A percentile compares a stretch with the other conserved stretches of the same genome.
phyloP scores from a whole-genome alignment of 2,329 filamentous ascomycete species.

The Torrubiellomyces zombiae region DNA sequence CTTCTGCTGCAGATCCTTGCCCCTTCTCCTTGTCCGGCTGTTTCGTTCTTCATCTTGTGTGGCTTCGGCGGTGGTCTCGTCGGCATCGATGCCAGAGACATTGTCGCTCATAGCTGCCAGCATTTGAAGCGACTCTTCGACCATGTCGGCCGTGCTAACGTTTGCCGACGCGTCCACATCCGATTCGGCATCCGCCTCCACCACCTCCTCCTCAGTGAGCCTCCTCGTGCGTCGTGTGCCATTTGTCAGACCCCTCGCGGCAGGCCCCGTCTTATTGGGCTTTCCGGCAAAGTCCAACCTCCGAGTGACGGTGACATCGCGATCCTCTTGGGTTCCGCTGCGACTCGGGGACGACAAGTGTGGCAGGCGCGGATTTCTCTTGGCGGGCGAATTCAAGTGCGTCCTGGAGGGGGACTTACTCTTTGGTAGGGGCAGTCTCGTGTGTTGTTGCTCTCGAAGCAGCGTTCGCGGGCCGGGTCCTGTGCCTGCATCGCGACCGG shows the following conservation, averaged over 20 bases:
- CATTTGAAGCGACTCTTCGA: constrained; percentile 28
- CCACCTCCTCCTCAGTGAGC: constrained; percentile 14
- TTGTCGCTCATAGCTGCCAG: constrained; percentile 15
- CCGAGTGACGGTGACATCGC: constrained; percentile 29
- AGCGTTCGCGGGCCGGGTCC: constrained; percentile 37
- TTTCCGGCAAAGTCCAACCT: constrained; percentile 32
- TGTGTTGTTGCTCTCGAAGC: constrained; percentile 32
- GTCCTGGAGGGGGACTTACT: constrained; percentile 48
- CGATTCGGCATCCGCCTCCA: constrained; percentile 9
- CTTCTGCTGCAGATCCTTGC: too few species aligned
- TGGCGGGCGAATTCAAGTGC: constrained; percentile 40
- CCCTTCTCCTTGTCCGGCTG: too few species aligned
- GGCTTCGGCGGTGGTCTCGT: too few species aligned
- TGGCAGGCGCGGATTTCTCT: constrained; percentile 40
- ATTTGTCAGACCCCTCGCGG: constrained; percentile 9
- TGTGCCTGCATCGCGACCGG: too few species aligned
- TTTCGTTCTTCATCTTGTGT: too few species aligned
- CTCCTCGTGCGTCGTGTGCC: constrained; percentile 7
- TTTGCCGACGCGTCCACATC: constrained; percentile 9
- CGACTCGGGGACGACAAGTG: constrained; percentile 33
- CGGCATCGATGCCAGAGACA: constrained; percentile 3
- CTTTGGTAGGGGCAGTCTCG: constrained; percentile 29
- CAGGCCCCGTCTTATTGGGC: constrained; percentile 3
- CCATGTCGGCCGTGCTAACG: constrained; percentile 13
- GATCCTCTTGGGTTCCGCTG: constrained; percentile 17